A percentile compares a stretch with the other conserved stretches of the same genome.
phyloP scores from a whole-genome alignment of 1,284 basidiomycete species.

The Lignosus rhinocerotis region DNA sequence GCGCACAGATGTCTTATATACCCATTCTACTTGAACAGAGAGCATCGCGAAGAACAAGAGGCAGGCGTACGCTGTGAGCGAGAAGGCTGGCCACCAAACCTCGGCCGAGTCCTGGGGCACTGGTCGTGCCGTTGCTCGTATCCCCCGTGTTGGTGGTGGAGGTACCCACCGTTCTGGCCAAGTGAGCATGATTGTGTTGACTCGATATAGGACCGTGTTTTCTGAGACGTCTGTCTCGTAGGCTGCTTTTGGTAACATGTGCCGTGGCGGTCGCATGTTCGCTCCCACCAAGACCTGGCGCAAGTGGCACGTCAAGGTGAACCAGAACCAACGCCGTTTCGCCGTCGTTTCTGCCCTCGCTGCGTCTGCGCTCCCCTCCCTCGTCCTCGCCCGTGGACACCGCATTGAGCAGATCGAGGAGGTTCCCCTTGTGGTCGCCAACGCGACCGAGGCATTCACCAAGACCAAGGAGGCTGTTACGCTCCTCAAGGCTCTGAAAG shows the following conservation, averaged over 20 bases:
- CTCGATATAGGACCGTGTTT: neutral
- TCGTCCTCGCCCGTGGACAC: conserved; percentile 99
- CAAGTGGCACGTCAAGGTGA: conserved; percentile 99
- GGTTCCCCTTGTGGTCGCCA: conserved; percentile 91
- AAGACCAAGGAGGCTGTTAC: conserved; percentile 99
- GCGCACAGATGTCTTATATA: neutral
- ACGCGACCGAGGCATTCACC: conserved; percentile 81
- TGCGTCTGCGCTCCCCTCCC: conserved; percentile 95
- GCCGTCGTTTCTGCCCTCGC: conserved; percentile 98
- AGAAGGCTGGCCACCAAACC: conserved; percentile 99
- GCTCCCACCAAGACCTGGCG: conserved; percentile 99
- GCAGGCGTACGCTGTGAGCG: conserved; percentile 95
- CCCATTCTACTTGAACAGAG: conserved; percentile 53
- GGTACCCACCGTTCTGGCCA: conserved; percentile 99
- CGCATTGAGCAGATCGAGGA: conserved; percentile 98
- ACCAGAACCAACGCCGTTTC: conserved; percentile 99
- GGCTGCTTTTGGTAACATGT: conserved; percentile 99
- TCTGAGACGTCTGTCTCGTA: conserved; percentile 32
- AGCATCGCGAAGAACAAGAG: conserved; percentile 99
- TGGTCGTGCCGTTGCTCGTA: conserved; percentile 99
- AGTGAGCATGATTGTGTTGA: conserved; percentile 43
- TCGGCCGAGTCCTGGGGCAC: conserved; percentile 99
- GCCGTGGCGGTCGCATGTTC: conserved; percentile 99
- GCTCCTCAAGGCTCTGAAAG: conserved; percentile 88
- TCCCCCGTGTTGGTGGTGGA: conserved; percentile 99